Base-by-base conservation (phyloP, 2,329 filamentous ascomycete species). In the Ophiostoma triangulosporum region DNA sequence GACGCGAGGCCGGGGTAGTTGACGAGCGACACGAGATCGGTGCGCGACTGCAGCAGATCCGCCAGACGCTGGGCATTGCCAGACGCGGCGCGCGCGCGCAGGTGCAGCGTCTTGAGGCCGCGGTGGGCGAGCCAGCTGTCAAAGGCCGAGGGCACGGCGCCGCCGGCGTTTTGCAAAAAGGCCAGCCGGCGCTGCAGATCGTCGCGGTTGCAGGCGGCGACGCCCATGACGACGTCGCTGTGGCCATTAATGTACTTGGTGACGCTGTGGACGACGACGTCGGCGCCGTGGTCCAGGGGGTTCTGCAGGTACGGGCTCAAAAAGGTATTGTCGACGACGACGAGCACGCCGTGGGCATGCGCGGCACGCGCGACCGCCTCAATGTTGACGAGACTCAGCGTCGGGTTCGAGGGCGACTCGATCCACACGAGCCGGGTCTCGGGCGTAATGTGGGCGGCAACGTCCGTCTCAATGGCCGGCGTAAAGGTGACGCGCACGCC, bases 241-340 rank as follows among this genome's bases (percentile, higher is more conserved):
- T 98, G 93, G 50, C 93, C 93, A 68, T 97, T 97, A 73, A 98
- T 97, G 73, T 97, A 98, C 73, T 98, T 98, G 45, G 93, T 98
- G 54, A 98, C 93, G 53, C 84, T 90, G 76, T 97, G 91, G 43
- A 97, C 86, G 60, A 97, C 91, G 59, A 97, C 90, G 69, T 98
- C 93, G 61, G 93, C 93, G 62, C 93, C 93, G 66, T 91, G 88
- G 65, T 94, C 84, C 54, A 98, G 81, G 3, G 93, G 93, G 70
- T 95, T 97, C 72, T 98, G 93, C 48, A 98, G 79, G 68, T 97
- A 98, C 31, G 93, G 93, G 57, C 86, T 91, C 65, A 97, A 76
- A 75, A 98, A 98, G 20, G 93, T 98, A 74, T 98, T 98, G 74
- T 98, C 93, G 40, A 98, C 93, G n/a, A 98, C 93, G 43, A 98